Percentiles rank a stretch among this genome's conserved stretches.
phyloP scores from a whole-genome alignment of 148 eudicot species.

The Pharnaceum exiguum region DNA sequence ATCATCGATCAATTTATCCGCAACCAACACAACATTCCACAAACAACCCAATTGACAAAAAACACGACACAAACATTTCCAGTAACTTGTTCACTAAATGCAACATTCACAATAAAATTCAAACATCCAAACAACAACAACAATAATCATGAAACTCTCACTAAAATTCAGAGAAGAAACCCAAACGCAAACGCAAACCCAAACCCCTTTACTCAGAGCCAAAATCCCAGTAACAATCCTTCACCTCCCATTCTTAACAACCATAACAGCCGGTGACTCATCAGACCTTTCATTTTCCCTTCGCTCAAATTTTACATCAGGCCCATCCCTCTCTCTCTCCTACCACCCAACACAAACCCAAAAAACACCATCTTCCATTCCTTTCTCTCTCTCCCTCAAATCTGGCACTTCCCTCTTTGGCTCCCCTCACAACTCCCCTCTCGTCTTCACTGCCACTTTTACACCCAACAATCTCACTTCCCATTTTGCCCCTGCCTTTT shows the following conservation, averaged over 20 bases:
- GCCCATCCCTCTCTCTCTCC: conserved; percentile 72
- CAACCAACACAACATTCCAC: no score
- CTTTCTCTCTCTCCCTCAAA: conserved; percentile 57
- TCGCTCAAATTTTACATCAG: conserved; percentile 64
- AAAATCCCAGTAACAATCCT: conserved; percentile 69
- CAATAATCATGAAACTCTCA: conserved; percentile 47
- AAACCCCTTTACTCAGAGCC: conserved; percentile 59
- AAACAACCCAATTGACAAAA: no score
- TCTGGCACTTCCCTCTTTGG: conserved; percentile 75
- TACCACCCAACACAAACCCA: conserved; percentile 54
- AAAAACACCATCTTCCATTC: conserved; percentile 23
- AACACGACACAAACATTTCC: no score
- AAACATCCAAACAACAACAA: background rate
- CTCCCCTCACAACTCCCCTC: conserved; percentile 67
- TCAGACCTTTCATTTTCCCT: conserved; percentile 74
- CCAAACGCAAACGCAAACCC: conserved; percentile 26
- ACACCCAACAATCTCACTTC: conserved; percentile 26
- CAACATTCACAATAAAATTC: background rate
- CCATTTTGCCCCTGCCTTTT: conserved; percentile 50
- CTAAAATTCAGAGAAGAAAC: conserved; percentile 47
- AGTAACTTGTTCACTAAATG: background rate
- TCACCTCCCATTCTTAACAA: conserved; percentile 66
- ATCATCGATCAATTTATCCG: no score
- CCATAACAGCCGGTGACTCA: conserved; percentile 56
- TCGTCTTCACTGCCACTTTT: conserved; percentile 62